phyloP scores from a whole-genome alignment of 352 stramenopile species.

The Thraustochytrium sp. region DNA sequence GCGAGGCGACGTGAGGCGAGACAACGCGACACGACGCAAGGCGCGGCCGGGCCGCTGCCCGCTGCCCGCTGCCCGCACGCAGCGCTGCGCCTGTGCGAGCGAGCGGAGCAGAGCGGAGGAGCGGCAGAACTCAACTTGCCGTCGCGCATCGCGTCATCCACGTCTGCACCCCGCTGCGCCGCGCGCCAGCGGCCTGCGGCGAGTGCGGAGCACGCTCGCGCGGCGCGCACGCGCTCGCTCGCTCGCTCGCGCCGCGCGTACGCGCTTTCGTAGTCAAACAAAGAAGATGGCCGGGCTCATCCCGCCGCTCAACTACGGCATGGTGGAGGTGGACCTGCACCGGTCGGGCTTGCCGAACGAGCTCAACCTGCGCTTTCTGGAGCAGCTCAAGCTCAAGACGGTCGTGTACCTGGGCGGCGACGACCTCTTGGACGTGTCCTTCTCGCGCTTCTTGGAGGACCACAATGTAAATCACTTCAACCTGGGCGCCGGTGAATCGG shows the following conservation, averaged over 20 bases:
- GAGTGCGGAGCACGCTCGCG: too few species aligned
- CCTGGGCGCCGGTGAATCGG: constrained; percentile 70
- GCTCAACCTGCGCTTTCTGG: constrained; percentile 83
- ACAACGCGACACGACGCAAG: too few species aligned
- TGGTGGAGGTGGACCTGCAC: constrained; percentile 83
- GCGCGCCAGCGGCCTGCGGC: too few species aligned
- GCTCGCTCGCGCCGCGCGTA: too few species aligned
- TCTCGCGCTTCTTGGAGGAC: constrained; percentile 75
- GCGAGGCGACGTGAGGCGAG: too few species aligned
- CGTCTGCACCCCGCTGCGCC: too few species aligned
- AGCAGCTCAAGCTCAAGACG: constrained; percentile 75
- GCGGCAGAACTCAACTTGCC: too few species aligned
- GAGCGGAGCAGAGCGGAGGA: too few species aligned
- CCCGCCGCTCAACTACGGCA: constrained; percentile 82
- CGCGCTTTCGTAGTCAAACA: neutral
- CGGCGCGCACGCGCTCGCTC: neutral
- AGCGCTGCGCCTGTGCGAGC: too few species aligned
- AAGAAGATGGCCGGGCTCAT: constrained; percentile 77
- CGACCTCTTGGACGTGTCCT: constrained; percentile 67
- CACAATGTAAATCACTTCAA: constrained; percentile 79
- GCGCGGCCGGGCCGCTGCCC: too few species aligned
- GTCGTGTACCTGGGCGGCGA: constrained; percentile 83
- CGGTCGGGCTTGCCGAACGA: constrained; percentile 78
- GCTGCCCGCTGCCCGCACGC: too few species aligned
- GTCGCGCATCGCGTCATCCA: too few species aligned